Evolutionary conservation across 805 yeast genomes (phyloP), one percentile per base, ranked within the genome.

Genomic region (Saccharomycopsis babjevae): DNA sequence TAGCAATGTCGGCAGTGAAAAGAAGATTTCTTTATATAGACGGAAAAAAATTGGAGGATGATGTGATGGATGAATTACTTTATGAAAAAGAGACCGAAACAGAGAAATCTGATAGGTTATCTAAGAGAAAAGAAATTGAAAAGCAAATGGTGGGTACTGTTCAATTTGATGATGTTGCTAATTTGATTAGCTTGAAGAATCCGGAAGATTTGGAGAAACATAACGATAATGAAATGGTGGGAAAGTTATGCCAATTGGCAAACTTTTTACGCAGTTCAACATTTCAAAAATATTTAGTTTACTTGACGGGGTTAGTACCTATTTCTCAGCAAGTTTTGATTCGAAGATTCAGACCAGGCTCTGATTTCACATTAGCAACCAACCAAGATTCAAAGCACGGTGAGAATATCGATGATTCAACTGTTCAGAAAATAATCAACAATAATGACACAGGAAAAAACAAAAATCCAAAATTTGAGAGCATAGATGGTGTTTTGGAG

Each of bases 1-100:
- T 91, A 50, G 94, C 97, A 0, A 81, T 87, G 56, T 98, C 99
- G 8, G 94, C 97, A 8, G 98, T 93, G 69, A 90, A 94, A 70
- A 92, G 91, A 74, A 76, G 97, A 64, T 94, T 79, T 69, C 71
- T 90, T 76, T 93, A 90, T 70, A 77, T 92, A 38, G 96, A 89
- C 69, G 93, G 93, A 2, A 74, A 76, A 60, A 69, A 77, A 13
- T 68, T 67, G 13, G 74, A 70, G 56, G 68, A 70, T 36, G 68
- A 71, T 55, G 62, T 63, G 5, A 65, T 67, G 16, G 70, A 69
- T 54, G 52, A 46, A 28, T 70, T 71, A 25, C 72, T 70, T 30
- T 38, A 54, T 58, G 62, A 57, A 38, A 50, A 63, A 30, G 65
- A 60, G 38, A 18, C 59, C 2, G 56, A 58, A 3, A 52, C 39